A percentile compares a stretch with the other conserved stretches of the same genome.
Evolutionary conservation across 176 grass and related monocot genomes (phyloP).

Genomic region (Oryza glaberrima): DNA sequence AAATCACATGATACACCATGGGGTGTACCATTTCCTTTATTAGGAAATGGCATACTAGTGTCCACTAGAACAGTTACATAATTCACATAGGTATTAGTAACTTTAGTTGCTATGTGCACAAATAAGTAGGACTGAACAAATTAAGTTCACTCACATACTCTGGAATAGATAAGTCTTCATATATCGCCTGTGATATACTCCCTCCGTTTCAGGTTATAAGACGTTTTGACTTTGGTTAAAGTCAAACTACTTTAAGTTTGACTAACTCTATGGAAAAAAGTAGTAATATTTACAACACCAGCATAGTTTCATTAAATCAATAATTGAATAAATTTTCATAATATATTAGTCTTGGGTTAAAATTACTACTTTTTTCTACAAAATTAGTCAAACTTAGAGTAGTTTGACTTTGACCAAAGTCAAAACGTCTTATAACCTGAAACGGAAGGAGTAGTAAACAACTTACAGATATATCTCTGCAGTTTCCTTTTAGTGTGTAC

Average conservation of each 20-base stretch:
- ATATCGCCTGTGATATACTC: neutral
- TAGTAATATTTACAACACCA: no score
- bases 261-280: no score
- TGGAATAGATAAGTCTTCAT: neutral
- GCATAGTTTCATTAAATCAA: no score
- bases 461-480: neutral
- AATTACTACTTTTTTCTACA: no score
- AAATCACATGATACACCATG: neutral
- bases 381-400: no score
- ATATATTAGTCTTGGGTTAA: no score
- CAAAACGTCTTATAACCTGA: no score
- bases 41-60: neutral
- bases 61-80: neutral
- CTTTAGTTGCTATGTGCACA: slow-evolving; percentile 8
- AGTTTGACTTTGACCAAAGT: no score
- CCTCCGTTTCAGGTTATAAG: no score
- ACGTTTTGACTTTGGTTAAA: no score
- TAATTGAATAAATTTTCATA: no score
- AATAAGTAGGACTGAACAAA: slow-evolving; percentile 20
- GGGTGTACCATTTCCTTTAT: neutral
- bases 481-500: neutral
- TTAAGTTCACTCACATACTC: neutral
- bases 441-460: neutral
- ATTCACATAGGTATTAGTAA: slow-evolving; percentile 16
- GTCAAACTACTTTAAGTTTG: no score